Evolutionary conservation across 371 early-diverging fungal genomes (phyloP).

Genomic region (Apophysomyces sp.): DNA sequence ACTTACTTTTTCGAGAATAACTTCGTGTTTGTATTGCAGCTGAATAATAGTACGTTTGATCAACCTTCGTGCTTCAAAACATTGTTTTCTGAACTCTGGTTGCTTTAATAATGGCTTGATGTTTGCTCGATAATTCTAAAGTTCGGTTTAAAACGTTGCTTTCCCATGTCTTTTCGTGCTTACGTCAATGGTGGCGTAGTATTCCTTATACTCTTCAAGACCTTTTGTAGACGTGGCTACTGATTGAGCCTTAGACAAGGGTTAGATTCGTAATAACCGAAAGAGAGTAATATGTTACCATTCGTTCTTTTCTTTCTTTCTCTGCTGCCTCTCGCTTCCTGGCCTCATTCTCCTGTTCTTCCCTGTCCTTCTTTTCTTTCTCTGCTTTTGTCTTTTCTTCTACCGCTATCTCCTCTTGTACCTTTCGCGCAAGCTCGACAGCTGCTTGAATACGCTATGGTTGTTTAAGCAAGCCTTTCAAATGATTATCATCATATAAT

Average conservation of each 20-base stretch:
- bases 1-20: conserved; percentile 26
- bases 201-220: conserved; percentile 33
- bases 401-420: conserved; percentile 12
- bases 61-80: neutral
- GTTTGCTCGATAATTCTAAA: conserved; percentile 13
- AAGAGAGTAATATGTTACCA: neutral
- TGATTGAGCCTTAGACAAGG: conserved; percentile 14
- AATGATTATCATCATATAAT: neutral
- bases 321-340: conserved; percentile 22
- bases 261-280: neutral
- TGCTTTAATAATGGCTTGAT: conserved; percentile 19
- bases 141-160: neutral
- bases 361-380: conserved; percentile 22
- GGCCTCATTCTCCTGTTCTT: conserved; percentile 20
- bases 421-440: conserved; percentile 11
- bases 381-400: conserved; percentile 21
- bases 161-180: neutral
- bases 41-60: conserved; percentile 18
- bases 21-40: conserved; percentile 20
- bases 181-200: conserved; percentile 25
- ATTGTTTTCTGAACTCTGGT: conserved; percentile 22
- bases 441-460: neutral
- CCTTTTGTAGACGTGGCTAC: conserved; percentile 25
- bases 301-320: conserved; percentile 12
- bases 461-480: neutral